Base-by-base conservation (phyloP, 176 grass and related monocot species). In the Paspalum vaginatum region DNA sequence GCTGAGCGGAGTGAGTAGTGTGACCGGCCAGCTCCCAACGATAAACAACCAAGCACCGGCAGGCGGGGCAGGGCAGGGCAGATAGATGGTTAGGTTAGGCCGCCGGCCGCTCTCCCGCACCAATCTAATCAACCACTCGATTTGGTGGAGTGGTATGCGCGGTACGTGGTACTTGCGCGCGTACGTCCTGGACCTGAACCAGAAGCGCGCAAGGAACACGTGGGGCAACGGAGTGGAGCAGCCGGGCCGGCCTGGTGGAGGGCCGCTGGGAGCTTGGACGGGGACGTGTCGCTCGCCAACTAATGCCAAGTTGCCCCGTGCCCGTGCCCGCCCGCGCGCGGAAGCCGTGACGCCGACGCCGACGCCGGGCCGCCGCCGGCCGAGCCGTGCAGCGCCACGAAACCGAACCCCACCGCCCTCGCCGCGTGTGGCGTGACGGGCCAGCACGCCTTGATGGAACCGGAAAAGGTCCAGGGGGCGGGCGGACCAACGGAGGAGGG, bases 171-270 rank as follows among this genome's bases (percentile, higher is more conserved):
- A 18, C 25, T 62, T 49, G 59, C 50, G 50, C 37, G 45, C 46
- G 79, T 64, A 22, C 85, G 73, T 40, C 8, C 59, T 27, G 43
- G 57, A 16, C 15, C 41, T 0, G n/a, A 10, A 8, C 40, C 26
- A 41, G 26, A 27, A 2, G 5, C 25, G 22, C 78, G 24, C 86
- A 7, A 75, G 87, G 75, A 88, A 75, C 81, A 88, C 87, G 87
- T 80, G 86, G 44, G 80, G 81, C 14, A 25, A 60, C 27, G 27
- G 46, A 24, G 46, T 52, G 20, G 61, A 52, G 8, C 71, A 20
- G 32, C 47, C 68, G 68, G 20, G 38, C 4, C 14, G 68, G 8
- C 41, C 50, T 24, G 26, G 45, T 13, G 14, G 8, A 16, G 3
- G 8, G 20, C 13, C 13, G 46, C 68, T 17, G 45, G 32, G 32